These are phyloP conservation scores for Podaxis sp. DNA, from an alignment of 768 basidiomycete genomes.

Conservation along the genomic window DNA sequence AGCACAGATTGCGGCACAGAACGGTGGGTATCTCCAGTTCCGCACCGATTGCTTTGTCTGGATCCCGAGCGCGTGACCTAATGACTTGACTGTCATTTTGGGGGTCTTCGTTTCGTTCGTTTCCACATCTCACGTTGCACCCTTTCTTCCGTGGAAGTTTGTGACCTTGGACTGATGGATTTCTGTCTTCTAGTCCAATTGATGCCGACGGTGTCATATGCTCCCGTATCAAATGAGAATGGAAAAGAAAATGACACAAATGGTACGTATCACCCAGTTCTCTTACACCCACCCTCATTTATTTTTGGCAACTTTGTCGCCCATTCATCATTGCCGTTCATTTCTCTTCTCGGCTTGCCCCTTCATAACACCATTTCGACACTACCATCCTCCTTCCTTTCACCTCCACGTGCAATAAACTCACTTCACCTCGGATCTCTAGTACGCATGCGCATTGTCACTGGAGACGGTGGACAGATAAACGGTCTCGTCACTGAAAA, in stretches of 20 bases:
- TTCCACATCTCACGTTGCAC: constrained; percentile 1
- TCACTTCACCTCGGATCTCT: neutral
- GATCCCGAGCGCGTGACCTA: constrained; percentile 2
- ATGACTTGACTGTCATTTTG: neutral
- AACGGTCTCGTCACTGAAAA: constrained; percentile 16
- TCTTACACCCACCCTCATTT: neutral
- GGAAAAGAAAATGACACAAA: constrained; percentile 13
- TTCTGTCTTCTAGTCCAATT: constrained; percentile 36
- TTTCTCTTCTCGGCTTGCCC: neutral
- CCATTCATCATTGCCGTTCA: constrained; percentile 5
- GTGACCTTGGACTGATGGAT: constrained; percentile 9
- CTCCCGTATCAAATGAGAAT: constrained; percentile 33
- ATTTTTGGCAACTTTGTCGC: constrained; percentile 11
- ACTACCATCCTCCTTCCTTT: neutral
- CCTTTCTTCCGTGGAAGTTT: constrained; percentile 11
- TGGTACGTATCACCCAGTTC: neutral
- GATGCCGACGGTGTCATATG: constrained; percentile 45
- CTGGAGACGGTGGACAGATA: constrained; percentile 15
- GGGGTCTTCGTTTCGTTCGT: neutral
- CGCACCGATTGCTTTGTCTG: constrained; percentile 2
- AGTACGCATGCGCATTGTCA: constrained; percentile 16
- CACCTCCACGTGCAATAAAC: constrained; percentile 7
- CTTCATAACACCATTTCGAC: constrained; percentile 10
- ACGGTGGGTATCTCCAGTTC: constrained; percentile 42
- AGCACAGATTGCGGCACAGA: constrained; percentile 62